A percentile compares a stretch with the other conserved stretches of the same genome.
phyloP scores from a whole-genome alignment of 75 land plant genomes.

The Sequoiadendron giganteum region DNA sequence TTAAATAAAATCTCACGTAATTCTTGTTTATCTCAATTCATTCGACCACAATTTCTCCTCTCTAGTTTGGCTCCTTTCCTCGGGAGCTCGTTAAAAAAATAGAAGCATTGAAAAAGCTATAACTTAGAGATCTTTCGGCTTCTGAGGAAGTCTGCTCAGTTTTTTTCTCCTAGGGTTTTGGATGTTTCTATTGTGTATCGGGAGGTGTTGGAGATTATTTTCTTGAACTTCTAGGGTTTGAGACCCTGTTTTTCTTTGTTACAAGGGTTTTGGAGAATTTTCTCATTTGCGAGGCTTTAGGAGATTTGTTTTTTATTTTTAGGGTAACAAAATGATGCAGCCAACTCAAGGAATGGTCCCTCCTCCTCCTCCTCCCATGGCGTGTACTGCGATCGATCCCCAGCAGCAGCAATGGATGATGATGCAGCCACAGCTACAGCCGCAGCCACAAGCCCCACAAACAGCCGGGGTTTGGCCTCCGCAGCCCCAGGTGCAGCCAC shows the following conservation, averaged over 20 bases:
- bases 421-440: slow-evolving; percentile 14
- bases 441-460: background rate
- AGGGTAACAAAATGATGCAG: slow-evolving; percentile 3
- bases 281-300: background rate
- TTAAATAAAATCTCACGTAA: background rate
- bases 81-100: background rate
- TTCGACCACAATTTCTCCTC: background rate
- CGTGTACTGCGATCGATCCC: background rate
- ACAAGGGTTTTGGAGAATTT: background rate
- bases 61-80: background rate
- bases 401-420: slow-evolving; percentile 16
- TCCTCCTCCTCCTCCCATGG: slow-evolving; percentile 7
- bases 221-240: background rate
- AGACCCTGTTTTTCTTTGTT: background rate
- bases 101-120: background rate
- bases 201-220: background rate
- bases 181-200: background rate
- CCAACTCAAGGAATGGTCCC: slow-evolving; percentile 2
- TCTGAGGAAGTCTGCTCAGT: background rate
- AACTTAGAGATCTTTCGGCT: background rate
- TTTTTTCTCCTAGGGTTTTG: background rate
- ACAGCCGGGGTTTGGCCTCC: background rate
- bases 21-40: background rate
- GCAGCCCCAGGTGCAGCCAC: background rate
- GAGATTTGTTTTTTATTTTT: background rate